Base-by-base conservation (phyloP, 768 basidiomycete species). In the Mycena latifolia region DNA sequence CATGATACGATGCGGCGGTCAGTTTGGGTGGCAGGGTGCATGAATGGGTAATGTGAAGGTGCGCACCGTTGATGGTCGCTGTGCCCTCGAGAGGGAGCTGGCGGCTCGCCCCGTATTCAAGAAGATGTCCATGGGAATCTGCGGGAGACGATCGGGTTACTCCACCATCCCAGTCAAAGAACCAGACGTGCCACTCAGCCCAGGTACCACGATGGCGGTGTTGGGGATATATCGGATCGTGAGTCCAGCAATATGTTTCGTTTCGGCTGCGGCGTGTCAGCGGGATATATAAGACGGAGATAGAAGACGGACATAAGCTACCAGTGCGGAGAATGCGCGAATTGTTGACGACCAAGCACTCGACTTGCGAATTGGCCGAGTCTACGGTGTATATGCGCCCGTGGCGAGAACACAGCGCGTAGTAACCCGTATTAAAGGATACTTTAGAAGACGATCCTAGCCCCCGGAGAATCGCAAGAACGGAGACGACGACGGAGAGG, bases 101-200 rank as follows among this genome's bases (percentile, higher is more conserved):
- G 50, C 84, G 82, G 31, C 83, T 85, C 24, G 89, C 89, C 15
- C 93, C 93, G 72, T 93, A 93, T 76, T 92, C 91, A 3, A 95
- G 80, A 35, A 92, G 86, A 72, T 96, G 94, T 0, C 89, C 93
- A 76, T 95, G 94, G 0, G 93, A 88, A 75, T 95, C 94, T 92
- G 67, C 41, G 28, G 43, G 54, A 2, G 24, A 35, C 55, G 63
- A 22, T 25, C 27, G 43, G 45, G 52, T 45, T n/a, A 48, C n/a
- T 9, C 35, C 15, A 46, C 12, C 11, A 37, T n/a, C 39, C 11
- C 22, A 20, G 22, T 33, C 24, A 31, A 27, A 57, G 10, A n/a
- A 18, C 27, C 9, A 54, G 22, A 18, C 53, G 5, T 72, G 89
- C 92, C 92, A 75, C 91, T 79, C 14, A 95, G 81, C 14, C 93